A percentile compares a stretch with the other conserved stretches of the same genome.
Evolutionary conservation across 2,329 filamentous ascomycete species (phyloP).

Genomic region (Zelopaecilomyces penicillatus): DNA sequence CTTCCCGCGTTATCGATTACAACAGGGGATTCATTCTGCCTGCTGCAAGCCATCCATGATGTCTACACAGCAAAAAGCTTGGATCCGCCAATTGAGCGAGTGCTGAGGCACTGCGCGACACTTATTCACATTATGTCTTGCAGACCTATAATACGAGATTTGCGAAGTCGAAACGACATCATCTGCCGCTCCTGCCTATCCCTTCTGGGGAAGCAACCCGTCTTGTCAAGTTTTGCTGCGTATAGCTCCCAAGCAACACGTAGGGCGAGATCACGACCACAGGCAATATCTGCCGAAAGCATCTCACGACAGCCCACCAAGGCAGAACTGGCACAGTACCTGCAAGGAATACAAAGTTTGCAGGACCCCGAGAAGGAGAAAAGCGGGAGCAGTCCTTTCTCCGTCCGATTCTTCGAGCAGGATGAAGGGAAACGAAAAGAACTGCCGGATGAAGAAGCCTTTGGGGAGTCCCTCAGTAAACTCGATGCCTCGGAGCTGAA

Average conservation of each 20-base stretch:
- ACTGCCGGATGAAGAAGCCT: slow-evolving; percentile 31
- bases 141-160: slow-evolving; percentile 26
- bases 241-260: slow-evolving; percentile 25
- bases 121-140: slow-evolving; percentile 23
- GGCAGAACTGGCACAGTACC: slow-evolving; percentile 19
- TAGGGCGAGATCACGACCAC: slow-evolving; percentile 12
- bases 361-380: slow-evolving; percentile 13
- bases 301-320: slow-evolving; percentile 17
- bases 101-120: slow-evolving; percentile 7
- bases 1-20: slow-evolving; percentile 5
- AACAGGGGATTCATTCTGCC: neutral
- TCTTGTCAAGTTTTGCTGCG: slow-evolving; percentile 20
- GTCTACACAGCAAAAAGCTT: slow-evolving; percentile 4
- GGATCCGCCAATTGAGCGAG: slow-evolving; percentile 4
- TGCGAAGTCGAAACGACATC: slow-evolving; percentile 24
- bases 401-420: slow-evolving; percentile 43
- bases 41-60: neutral
- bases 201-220: slow-evolving; percentile 19
- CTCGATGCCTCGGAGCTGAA: slow-evolving; percentile 29
- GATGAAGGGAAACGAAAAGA: slow-evolving; percentile 27
- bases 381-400: slow-evolving; percentile 15
- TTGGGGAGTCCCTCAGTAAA: slow-evolving; percentile 28
- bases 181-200: slow-evolving; percentile 31
- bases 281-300: slow-evolving; percentile 9
- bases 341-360: slow-evolving; percentile 20